A percentile compares a stretch with the other conserved stretches of the same genome.
phyloP scores from a whole-genome alignment of 2,329 filamentous ascomycete genomes.

The Fusarium caatingaense region DNA sequence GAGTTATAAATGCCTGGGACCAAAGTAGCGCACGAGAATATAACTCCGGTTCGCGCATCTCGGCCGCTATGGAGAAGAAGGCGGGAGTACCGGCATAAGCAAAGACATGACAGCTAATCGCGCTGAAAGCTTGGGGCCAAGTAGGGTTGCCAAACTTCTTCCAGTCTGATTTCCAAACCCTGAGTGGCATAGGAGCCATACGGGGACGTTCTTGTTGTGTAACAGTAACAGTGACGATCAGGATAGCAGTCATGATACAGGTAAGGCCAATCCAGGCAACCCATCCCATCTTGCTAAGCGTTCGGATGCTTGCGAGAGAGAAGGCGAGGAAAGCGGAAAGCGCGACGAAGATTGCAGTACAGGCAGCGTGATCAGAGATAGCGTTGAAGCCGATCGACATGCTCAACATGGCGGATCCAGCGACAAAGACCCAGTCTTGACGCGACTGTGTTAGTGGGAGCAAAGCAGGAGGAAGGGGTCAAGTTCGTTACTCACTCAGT shows the following conservation, averaged over 20 bases:
- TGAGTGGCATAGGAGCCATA: slow-evolving; percentile 33
- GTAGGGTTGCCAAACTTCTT: slow-evolving; percentile 47
- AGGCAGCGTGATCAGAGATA: slow-evolving; percentile 52
- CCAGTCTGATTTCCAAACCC: slow-evolving; percentile 45
- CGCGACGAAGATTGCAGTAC: slow-evolving; percentile 54
- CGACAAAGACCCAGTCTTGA: slow-evolving; percentile 45
- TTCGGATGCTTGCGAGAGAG: slow-evolving; percentile 48
- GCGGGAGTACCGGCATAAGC: slow-evolving; percentile 53
- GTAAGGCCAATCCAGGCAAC: slow-evolving; percentile 49
- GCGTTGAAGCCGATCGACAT: slow-evolving; percentile 54
- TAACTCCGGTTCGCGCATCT: slow-evolving; percentile 49
- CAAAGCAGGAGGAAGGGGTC: not conserved
- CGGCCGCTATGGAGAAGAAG: slow-evolving; percentile 50
- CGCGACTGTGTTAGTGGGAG: not conserved
- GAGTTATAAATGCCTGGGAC: slow-evolving; percentile 45
- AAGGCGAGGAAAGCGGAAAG: slow-evolving; percentile 47
- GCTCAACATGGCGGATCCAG: slow-evolving; percentile 56
- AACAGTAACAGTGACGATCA: slow-evolving; percentile 48
- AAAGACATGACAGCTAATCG: slow-evolving; percentile 51
- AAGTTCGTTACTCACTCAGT: slow-evolving; percentile 46
- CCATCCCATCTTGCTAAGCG: slow-evolving; percentile 48
- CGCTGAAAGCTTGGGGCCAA: slow-evolving; percentile 48
- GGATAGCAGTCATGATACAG: slow-evolving; percentile 45
- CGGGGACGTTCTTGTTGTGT: slow-evolving; percentile 47
- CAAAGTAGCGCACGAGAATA: slow-evolving; percentile 47